phyloP scores from a whole-genome alignment of 1,139 yeast genomes.

The Candida frijolesensis region DNA sequence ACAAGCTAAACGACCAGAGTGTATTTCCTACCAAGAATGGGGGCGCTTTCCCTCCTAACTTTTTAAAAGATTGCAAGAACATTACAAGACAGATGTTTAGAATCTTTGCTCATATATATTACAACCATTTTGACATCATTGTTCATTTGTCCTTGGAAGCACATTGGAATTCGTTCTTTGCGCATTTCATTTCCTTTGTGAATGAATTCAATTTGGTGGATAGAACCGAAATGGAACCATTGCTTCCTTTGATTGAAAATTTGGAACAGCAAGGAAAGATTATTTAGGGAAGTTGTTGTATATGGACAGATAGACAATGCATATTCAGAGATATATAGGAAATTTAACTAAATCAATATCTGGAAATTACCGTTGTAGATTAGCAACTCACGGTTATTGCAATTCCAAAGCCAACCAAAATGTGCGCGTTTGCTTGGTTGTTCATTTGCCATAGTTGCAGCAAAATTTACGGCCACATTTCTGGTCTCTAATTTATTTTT shows the following conservation, averaged over 20 bases:
- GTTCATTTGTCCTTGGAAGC: constrained; percentile 92
- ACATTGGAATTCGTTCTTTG: constrained; percentile 97
- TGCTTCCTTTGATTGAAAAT: constrained; percentile 72
- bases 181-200: constrained; percentile 88
- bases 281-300: constrained; percentile 20
- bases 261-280: constrained; percentile 89
- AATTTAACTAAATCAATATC: not conserved
- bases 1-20: constrained; percentile 84
- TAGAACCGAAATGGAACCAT: constrained; percentile 75
- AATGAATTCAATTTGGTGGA: constrained; percentile 85
- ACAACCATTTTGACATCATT: constrained; percentile 90
- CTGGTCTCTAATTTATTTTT: not conserved
- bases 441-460: not conserved
- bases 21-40: constrained; percentile 91
- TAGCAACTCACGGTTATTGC: too few relatives aligned
- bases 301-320: not conserved
- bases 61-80: constrained; percentile 79
- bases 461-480: not conserved
- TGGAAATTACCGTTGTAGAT: too few relatives aligned
- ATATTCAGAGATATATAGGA: not conserved
- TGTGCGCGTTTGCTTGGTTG: not conserved
- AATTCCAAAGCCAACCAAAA: not conserved
- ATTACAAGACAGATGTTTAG: constrained; percentile 92
- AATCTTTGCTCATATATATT: constrained; percentile 94
- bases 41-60: constrained; percentile 90